phyloP scores from a whole-genome alignment of 768 basidiomycete species.

The Suillus sp. region DNA sequence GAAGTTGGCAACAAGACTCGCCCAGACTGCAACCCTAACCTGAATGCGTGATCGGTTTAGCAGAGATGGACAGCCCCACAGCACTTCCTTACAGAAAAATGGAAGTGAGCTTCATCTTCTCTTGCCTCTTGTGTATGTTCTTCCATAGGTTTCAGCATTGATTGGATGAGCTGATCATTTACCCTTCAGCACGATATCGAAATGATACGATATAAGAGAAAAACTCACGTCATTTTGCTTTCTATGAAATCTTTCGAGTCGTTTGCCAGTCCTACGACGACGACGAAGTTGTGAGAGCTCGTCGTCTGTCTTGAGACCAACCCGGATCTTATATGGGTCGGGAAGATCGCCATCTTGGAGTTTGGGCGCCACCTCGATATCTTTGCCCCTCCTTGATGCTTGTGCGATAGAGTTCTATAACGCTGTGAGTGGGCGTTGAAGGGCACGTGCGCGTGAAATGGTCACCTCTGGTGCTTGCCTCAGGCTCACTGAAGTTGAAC shows the following conservation, averaged over 20 bases:
- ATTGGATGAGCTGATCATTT: constrained; percentile 67
- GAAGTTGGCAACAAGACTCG: constrained; percentile 79
- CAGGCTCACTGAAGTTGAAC: constrained; percentile 5
- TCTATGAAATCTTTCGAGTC: constrained; percentile 64
- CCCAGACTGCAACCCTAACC: constrained; percentile 88
- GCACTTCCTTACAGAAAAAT: constrained; percentile 56
- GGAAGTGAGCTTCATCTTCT: constrained; percentile 63
- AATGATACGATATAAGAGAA: constrained; percentile 9
- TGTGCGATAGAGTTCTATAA: constrained; percentile 1
- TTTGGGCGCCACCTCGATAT: neutral
- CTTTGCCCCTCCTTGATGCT: neutral
- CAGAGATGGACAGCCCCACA: neutral
- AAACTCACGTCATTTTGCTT: constrained; percentile 69
- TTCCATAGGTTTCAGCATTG: constrained; percentile 90
- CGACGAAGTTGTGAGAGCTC: constrained; percentile 64
- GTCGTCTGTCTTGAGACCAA: constrained; percentile 59
- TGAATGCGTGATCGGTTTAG: constrained; percentile 30
- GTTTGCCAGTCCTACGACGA: constrained; percentile 59
- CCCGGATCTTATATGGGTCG: constrained; percentile 72
- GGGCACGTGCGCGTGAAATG: neutral
- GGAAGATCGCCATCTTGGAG: constrained; percentile 29
- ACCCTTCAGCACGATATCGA: constrained; percentile 9
- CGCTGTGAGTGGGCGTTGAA: constrained; percentile 6
- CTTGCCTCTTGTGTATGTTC: constrained; percentile 84
- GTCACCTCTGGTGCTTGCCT: constrained; percentile 18